These are phyloP conservation scores for Xerocomus potaroensis DNA, from an alignment of 768 basidiomycete genomes.

Conservation along the genomic window DNA sequence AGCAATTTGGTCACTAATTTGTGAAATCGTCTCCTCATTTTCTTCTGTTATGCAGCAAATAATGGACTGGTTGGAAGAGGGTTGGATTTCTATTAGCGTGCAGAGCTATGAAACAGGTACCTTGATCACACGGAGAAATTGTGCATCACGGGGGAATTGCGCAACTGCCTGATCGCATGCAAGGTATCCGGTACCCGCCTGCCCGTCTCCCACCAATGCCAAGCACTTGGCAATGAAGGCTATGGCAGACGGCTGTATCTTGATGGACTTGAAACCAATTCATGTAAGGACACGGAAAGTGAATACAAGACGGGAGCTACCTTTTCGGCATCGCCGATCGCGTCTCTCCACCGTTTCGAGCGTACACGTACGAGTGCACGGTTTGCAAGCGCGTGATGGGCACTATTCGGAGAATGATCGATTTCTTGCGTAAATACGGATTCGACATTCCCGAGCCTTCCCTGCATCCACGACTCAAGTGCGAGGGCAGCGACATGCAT, in stretches of 20 bases:
- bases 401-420: background rate
- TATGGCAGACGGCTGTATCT: slow-evolving; percentile 3
- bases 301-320: background rate
- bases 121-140: slow-evolving; percentile 8
- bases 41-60: slow-evolving; percentile 1
- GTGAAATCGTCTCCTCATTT: slow-evolving; percentile 1
- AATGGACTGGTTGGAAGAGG: background rate
- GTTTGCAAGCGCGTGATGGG: slow-evolving; percentile 4
- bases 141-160: background rate
- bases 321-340: slow-evolving; percentile 2
- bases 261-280: slow-evolving; percentile 1
- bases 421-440: slow-evolving; percentile 5
- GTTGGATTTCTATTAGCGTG: background rate
- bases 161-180: slow-evolving; percentile 4
- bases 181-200: background rate
- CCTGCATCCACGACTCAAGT: slow-evolving; percentile 2
- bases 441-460: slow-evolving; percentile 8
- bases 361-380: background rate
- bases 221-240: slow-evolving; percentile 6
- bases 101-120: background rate
- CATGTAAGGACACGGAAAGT: background rate
- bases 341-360: slow-evolving; percentile 1
- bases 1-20: background rate
- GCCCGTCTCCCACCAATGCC: slow-evolving; percentile 3
- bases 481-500: background rate